These are phyloP conservation scores for Micromonas pusilla DNA, from an alignment of 139 green algal genomes.

Conservation along the genomic window DNA sequence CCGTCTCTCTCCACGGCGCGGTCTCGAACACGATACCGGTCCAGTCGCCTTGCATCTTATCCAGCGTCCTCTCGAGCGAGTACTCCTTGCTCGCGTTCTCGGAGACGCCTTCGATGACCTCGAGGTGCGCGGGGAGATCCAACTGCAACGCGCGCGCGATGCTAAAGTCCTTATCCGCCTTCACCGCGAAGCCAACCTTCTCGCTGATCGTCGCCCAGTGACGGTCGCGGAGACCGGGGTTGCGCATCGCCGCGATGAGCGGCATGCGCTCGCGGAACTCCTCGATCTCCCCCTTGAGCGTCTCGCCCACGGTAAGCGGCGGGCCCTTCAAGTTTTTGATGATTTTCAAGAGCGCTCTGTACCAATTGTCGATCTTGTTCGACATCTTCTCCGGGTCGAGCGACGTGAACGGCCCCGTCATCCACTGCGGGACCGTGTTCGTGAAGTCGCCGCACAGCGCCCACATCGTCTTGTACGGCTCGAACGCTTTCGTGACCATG, in stretches of 20 bases:
- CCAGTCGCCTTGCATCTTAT: conserved; percentile 79
- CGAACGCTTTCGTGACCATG: conserved; percentile 44
- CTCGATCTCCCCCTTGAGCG: conserved; percentile 50
- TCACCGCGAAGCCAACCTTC: conserved; percentile 52
- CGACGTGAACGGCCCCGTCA: conserved; percentile 43
- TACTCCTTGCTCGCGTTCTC: conserved; percentile 57
- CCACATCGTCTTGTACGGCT: conserved; percentile 53
- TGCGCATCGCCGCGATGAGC: conserved; percentile 45
- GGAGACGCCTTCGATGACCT: conserved; percentile 58
- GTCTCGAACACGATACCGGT: conserved; percentile 55
- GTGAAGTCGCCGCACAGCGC: conserved; percentile 44
- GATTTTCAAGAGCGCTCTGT: conserved; percentile 35
- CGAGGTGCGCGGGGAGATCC: conserved; percentile 52
- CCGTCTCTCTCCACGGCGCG: conserved; percentile 55
- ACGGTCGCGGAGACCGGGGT: conserved; percentile 44
- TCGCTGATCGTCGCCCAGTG: conserved; percentile 55
- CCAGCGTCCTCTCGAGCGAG: conserved; percentile 58
- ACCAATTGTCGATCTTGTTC: conserved; percentile 54
- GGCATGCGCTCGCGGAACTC: conserved; percentile 54
- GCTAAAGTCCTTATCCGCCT: conserved; percentile 57
- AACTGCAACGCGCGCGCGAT: conserved; percentile 56
- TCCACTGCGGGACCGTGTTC: conserved; percentile 49
- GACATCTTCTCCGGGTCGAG: conserved; percentile 48
- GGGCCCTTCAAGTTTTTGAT: conserved; percentile 38
- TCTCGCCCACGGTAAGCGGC: conserved; percentile 21